Evolutionary conservation across 73 alveolate species (phyloP).

Genomic region (Paramecium primaurelia): DNA sequence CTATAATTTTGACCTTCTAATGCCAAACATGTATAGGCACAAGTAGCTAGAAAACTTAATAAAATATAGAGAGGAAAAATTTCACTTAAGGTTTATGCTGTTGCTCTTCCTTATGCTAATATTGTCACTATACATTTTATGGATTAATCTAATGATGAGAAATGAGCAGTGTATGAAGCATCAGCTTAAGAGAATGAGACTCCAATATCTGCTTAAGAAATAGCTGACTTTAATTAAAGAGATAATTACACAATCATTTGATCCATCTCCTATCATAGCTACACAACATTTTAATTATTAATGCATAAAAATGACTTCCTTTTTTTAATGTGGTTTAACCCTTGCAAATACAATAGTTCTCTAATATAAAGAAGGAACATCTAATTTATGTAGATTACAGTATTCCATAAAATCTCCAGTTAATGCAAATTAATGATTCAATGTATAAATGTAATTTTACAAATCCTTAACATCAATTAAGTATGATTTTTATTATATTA

Average conservation of each 20-base stretch:
- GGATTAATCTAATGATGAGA: constrained; percentile 15
- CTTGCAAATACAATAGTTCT: constrained; percentile 22
- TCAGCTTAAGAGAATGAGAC: constrained; percentile 51
- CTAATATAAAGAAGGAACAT: neutral
- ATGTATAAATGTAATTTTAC: neutral
- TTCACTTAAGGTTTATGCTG: neutral
- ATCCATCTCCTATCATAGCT: constrained; percentile 56
- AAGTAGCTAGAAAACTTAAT: neutral
- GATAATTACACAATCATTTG: constrained; percentile 33
- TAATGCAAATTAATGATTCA: neutral
- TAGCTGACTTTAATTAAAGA: neutral
- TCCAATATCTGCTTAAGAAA: constrained; percentile 43
- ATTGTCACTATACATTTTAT: constrained; percentile 21
- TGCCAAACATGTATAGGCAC: neutral
- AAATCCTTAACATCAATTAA: neutral
- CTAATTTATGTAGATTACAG: neutral
- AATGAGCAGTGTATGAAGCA: constrained; percentile 52
- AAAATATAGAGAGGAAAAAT: neutral
- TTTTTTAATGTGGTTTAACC: constrained; percentile 27
- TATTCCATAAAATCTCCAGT: neutral
- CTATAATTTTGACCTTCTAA: neutral
- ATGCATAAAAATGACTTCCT: neutral
- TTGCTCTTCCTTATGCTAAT: constrained; percentile 44
- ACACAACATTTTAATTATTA: neutral
- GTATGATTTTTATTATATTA: neutral